Conservation (phyloP, 2,329 filamentous ascomycete genomes). For the Phialophora chinensis region DNA sequence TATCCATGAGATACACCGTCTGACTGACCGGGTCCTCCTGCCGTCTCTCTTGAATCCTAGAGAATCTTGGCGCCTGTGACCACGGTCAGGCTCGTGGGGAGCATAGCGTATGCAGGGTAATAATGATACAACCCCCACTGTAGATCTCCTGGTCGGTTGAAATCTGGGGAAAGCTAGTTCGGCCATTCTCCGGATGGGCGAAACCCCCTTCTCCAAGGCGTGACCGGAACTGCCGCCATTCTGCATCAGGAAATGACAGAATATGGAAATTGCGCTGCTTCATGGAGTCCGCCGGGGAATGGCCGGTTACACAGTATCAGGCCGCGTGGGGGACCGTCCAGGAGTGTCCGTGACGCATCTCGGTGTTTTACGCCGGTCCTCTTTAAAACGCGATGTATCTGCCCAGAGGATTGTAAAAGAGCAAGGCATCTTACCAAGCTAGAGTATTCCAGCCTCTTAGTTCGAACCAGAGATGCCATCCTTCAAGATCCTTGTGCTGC, state of each 20-base stretch:
- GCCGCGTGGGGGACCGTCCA: conserved; percentile 17
- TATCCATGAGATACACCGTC: conserved; percentile 2
- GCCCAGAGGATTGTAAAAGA: background rate
- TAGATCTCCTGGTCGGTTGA: conserved; percentile 7
- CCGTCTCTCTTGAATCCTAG: conserved; percentile 3
- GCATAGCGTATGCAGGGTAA: background rate
- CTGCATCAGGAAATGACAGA: background rate
- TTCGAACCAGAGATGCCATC: conserved; percentile 11
- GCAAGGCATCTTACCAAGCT: background rate
- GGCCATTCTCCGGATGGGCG: conserved; percentile 19
- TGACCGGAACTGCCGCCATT: background rate
- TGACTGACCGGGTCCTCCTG: background rate
- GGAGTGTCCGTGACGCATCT: conserved; percentile 6
- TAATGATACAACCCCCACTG: conserved; percentile 16
- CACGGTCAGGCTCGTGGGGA: conserved; percentile 19
- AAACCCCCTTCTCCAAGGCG: conserved; percentile 1
- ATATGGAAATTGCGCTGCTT: conserved; percentile 1
- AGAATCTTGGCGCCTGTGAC: conserved; percentile 4
- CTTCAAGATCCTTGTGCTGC: conserved; percentile 76
- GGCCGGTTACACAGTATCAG: conserved; percentile 1
- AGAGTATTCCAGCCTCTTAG: background rate
- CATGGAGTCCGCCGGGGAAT: conserved; percentile 1
- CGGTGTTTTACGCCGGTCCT: conserved; percentile 8
- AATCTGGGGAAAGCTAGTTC: conserved; percentile 20
- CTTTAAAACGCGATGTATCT: conserved; percentile 9